phyloP scores from a whole-genome alignment of 345 rosid genomes.

The Diplotaxis tenuifolia region DNA sequence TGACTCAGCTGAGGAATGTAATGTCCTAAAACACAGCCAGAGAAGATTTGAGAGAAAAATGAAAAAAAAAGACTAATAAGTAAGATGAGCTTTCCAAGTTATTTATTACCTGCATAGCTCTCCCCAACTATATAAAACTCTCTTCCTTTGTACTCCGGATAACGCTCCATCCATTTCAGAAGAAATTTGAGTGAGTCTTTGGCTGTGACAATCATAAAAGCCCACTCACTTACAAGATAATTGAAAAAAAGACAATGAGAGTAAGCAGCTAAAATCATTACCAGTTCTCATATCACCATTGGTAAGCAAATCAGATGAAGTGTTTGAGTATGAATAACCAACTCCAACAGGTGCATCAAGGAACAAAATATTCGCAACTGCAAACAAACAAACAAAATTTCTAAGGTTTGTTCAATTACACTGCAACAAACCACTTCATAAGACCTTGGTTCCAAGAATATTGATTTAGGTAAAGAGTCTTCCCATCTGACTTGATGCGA shows the following conservation, averaged over 20 bases:
- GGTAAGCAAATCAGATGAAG: slow-evolving; percentile 60
- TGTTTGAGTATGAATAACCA: slow-evolving; percentile 87
- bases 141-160: slow-evolving; percentile 79
- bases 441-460: slow-evolving; percentile 96
- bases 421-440: neutral
- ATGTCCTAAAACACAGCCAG: slow-evolving; percentile 56
- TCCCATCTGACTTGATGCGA: slow-evolving; percentile 73
- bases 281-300: slow-evolving; percentile 66
- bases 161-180: slow-evolving; percentile 85
- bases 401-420: neutral
- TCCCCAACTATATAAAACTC: slow-evolving; percentile 84
- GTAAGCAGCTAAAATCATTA: slow-evolving; percentile 37
- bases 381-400: slow-evolving; percentile 20
- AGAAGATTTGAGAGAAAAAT: neutral
- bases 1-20: slow-evolving; percentile 94
- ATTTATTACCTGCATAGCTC: slow-evolving; percentile 85
- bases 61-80: neutral
- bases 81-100: neutral
- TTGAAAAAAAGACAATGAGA: slow-evolving; percentile 2
- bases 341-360: slow-evolving; percentile 95
- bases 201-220: slow-evolving; percentile 50
- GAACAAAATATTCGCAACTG: slow-evolving; percentile 86
- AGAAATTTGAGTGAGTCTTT: slow-evolving; percentile 70
- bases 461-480: slow-evolving; percentile 73
- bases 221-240: neutral